Conservation (phyloP, 768 basidiomycete species). For the Lentinula edodes region DNA sequence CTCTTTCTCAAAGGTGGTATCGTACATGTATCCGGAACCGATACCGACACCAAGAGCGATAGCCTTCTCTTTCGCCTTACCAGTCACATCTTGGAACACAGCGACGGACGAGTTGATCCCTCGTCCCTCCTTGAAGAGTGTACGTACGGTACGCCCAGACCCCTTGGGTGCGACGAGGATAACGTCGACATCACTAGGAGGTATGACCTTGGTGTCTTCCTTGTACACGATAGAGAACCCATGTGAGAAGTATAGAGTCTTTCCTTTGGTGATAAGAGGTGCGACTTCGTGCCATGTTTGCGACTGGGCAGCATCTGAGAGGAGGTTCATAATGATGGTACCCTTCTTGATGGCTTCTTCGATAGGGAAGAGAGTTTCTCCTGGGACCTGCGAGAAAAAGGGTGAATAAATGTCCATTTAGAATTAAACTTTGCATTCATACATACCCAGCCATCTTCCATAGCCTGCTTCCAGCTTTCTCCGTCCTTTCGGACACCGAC, state of each 20-base stretch:
- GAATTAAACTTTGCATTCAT: no score
- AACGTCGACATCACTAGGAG: slow-evolving; percentile 92
- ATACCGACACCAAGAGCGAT: slow-evolving; percentile 90
- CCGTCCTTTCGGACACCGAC: slow-evolving; percentile 97
- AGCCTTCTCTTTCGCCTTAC: slow-evolving; percentile 97
- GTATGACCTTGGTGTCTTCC: slow-evolving; percentile 91
- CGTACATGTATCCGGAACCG: slow-evolving; percentile 97
- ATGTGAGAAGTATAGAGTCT: slow-evolving; percentile 99
- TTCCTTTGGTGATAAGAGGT: slow-evolving; percentile 98
- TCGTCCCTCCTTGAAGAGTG: slow-evolving; percentile 99
- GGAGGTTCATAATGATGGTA: slow-evolving; percentile 99
- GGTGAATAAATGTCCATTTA: no score
- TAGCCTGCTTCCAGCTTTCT: slow-evolving; percentile 93
- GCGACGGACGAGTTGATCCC: slow-evolving; percentile 96
- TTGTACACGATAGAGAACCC: slow-evolving; percentile 99
- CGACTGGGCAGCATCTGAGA: slow-evolving; percentile 99
- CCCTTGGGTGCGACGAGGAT: slow-evolving; percentile 99
- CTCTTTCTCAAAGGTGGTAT: slow-evolving; percentile 99
- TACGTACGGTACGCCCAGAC: slow-evolving; percentile 97
- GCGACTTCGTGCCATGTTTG: slow-evolving; percentile 87
- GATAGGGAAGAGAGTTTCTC: slow-evolving; percentile 96
- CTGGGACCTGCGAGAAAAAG: slow-evolving; percentile 60
- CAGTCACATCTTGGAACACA: slow-evolving; percentile 96
- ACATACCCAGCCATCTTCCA: slow-evolving; percentile 92
- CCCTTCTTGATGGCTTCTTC: slow-evolving; percentile 95